Conservation (phyloP, 139 green algal species). For the Micromonas commoda region DNA sequence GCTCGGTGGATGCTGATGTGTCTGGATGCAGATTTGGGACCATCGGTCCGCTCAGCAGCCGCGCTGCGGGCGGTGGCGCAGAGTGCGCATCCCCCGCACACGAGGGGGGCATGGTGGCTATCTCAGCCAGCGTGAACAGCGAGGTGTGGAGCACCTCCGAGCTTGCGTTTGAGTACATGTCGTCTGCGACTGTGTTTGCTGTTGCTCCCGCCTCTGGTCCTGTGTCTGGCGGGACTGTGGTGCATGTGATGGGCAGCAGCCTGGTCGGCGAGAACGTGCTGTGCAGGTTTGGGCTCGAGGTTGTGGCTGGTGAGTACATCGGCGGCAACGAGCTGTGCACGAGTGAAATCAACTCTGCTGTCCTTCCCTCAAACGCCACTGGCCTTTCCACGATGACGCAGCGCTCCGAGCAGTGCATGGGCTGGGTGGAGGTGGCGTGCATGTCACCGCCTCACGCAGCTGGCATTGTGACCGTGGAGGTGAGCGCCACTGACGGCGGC, state of each 20-base stretch:
- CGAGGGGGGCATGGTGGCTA: neutral
- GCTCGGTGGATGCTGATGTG: no score
- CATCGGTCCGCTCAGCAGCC: neutral
- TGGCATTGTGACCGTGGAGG: conserved; percentile 1
- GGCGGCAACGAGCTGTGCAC: neutral
- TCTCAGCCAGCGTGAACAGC: neutral
- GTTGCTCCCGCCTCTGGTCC: neutral
- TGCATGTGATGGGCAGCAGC: neutral
- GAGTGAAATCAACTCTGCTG: no score
- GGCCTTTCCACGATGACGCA: no score
- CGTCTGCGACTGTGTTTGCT: neutral
- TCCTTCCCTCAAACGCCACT: no score
- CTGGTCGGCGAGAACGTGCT: neutral
- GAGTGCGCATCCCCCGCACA: conserved; percentile 4
- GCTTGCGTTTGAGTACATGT: neutral
- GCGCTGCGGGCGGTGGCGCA: neutral
- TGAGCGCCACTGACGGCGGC: neutral
- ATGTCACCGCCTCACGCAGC: neutral
- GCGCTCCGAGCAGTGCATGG: neutral
- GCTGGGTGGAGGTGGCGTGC: neutral
- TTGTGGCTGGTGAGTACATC: neutral
- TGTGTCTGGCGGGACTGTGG: neutral
- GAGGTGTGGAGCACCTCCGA: neutral
- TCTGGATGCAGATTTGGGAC: neutral
- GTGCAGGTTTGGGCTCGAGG: neutral